These are phyloP conservation scores for Chaetomium globosum DNA, from an alignment of 2,329 filamentous ascomycete genomes.

Conservation along the genomic window DNA sequence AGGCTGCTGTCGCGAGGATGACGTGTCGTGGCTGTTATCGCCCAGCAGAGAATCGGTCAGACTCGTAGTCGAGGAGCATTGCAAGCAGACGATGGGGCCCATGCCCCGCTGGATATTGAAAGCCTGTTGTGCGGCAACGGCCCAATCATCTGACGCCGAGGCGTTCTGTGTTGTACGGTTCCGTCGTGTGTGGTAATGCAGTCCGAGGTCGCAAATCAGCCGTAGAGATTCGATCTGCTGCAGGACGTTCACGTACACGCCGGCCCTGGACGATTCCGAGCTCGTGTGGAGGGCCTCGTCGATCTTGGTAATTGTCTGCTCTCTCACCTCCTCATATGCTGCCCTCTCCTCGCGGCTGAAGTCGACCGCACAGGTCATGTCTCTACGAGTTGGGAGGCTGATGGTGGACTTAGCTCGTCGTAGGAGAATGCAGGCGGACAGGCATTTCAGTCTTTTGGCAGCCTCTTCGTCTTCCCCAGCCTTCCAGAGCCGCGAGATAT, in stretches of 20 bases:
- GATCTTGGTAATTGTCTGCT: slow-evolving; percentile 39
- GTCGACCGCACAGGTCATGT: slow-evolving; percentile 43
- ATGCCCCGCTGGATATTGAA: slow-evolving; percentile 44
- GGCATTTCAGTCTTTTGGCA: slow-evolving; percentile 45
- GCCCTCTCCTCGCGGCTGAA: slow-evolving; percentile 44
- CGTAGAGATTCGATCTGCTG: slow-evolving; percentile 51
- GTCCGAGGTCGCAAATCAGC: slow-evolving; percentile 51
- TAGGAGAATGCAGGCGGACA: slow-evolving; percentile 46
- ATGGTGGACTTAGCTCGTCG: slow-evolving; percentile 47
- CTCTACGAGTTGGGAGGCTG: slow-evolving; percentile 43
- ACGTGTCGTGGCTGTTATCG: slow-evolving; percentile 21
- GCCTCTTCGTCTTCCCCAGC: slow-evolving; percentile 43
- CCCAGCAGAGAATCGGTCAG: slow-evolving; percentile 38
- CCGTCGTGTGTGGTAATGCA: slow-evolving; percentile 44
- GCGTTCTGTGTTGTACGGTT: slow-evolving; percentile 8
- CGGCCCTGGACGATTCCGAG: slow-evolving; percentile 7
- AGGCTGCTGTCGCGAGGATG: not conserved
- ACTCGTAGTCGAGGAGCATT: slow-evolving; percentile 35
- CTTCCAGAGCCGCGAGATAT: slow-evolving; percentile 48
- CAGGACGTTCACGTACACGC: slow-evolving; percentile 47
- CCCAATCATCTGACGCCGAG: slow-evolving; percentile 5
- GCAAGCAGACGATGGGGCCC: slow-evolving; percentile 22
- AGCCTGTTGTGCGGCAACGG: slow-evolving; percentile 39
- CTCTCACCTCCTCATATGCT: slow-evolving; percentile 42
- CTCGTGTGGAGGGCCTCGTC: slow-evolving; percentile 40